phyloP scores from a whole-genome alignment of 371 early-diverging fungal genomes.

The Mucor indicus region DNA sequence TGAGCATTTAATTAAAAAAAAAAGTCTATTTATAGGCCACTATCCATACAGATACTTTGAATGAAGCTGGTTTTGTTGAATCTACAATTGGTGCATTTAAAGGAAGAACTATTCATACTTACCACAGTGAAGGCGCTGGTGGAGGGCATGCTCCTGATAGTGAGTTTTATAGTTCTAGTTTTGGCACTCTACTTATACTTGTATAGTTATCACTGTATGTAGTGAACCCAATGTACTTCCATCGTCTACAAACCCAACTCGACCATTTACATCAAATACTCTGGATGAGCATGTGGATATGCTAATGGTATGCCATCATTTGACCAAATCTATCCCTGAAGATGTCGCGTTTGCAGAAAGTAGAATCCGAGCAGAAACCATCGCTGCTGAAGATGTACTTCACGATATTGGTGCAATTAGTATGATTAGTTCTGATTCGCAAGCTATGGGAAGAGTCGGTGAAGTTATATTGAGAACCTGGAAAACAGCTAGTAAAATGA shows the following conservation, averaged over 20 bases:
- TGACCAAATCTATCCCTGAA: constrained; percentile 88
- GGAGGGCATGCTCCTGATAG: constrained; percentile 92
- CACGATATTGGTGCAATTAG: constrained; percentile 92
- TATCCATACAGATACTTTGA: constrained; percentile 93
- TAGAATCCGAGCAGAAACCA: constrained; percentile 93
- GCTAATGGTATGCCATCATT: constrained; percentile 97
- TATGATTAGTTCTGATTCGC: constrained; percentile 88
- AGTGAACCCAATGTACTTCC: constrained; percentile 83
- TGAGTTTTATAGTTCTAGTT: constrained; percentile 17
- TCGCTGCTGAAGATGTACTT: constrained; percentile 91
- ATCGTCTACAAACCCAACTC: constrained; percentile 92
- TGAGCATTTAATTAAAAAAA: not conserved
- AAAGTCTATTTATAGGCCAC: constrained; percentile 44
- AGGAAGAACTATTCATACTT: constrained; percentile 90
- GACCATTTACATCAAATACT: constrained; percentile 90
- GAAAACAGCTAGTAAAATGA: constrained; percentile 95
- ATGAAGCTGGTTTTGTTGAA: constrained; percentile 95
- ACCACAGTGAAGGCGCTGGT: constrained; percentile 95
- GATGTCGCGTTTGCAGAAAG: constrained; percentile 96
- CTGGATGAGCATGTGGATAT: constrained; percentile 96
- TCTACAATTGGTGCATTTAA: constrained; percentile 84
- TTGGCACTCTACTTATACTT: not conserved
- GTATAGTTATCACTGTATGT: constrained; percentile 73
- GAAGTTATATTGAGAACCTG: constrained; percentile 90
- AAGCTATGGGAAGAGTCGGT: constrained; percentile 94